phyloP scores from a whole-genome alignment of 2,329 filamentous ascomycete genomes.

The Apiospora saccharicola region DNA sequence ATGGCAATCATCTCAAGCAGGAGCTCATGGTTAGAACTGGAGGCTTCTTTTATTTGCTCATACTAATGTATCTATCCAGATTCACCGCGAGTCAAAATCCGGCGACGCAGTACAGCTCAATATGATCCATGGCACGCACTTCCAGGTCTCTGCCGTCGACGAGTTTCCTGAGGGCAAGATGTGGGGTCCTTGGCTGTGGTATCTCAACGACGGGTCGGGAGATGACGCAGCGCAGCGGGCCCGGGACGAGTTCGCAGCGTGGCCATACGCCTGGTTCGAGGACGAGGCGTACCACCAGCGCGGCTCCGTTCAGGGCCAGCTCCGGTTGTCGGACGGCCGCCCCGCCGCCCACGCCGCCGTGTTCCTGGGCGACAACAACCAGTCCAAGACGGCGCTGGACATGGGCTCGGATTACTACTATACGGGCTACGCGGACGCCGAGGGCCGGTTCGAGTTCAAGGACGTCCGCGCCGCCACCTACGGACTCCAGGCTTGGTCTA shows the following conservation, averaged over 20 bases:
- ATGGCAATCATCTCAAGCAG: constrained; percentile 60
- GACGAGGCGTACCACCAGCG: constrained; percentile 56
- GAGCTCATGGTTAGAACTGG: constrained; percentile 50
- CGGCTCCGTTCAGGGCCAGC: constrained; percentile 51
- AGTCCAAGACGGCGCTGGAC: constrained; percentile 53
- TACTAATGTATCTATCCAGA: constrained; percentile 21
- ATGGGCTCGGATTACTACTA: constrained; percentile 59
- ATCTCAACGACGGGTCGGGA: constrained; percentile 55
- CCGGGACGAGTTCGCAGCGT: constrained; percentile 49
- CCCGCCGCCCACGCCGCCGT: constrained; percentile 56
- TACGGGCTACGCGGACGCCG: constrained; percentile 51
- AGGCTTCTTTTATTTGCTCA: neutral
- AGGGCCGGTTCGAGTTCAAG: constrained; percentile 52
- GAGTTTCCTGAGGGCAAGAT: constrained; percentile 49
- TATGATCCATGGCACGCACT: constrained; percentile 62
- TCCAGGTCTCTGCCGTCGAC: constrained; percentile 46
- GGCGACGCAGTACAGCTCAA: constrained; percentile 61
- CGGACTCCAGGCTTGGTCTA: constrained; percentile 58
- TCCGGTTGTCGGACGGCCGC: constrained; percentile 55
- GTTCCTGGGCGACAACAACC: constrained; percentile 57
- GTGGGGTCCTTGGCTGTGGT: constrained; percentile 55
- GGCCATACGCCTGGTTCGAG: constrained; percentile 59
- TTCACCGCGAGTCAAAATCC: constrained; percentile 57
- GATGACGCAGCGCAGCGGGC: constrained; percentile 49
- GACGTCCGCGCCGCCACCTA: constrained; percentile 54